Evolutionary conservation across 208 protist species (phyloP).

Genomic region (Crithidia mellificae): DNA sequence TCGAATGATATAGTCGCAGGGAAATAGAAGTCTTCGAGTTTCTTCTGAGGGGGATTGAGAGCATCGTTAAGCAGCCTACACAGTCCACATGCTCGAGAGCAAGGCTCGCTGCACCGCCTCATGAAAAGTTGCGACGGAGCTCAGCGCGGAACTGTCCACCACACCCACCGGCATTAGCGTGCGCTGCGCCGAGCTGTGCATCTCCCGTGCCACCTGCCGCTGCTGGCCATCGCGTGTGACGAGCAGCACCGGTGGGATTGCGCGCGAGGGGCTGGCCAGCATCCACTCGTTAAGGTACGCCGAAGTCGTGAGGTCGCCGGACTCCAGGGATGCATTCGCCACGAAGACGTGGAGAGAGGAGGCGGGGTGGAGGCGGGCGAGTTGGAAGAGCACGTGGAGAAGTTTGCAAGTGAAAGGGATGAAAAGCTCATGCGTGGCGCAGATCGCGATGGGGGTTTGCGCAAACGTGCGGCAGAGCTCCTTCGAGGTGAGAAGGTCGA

Average conservation of each 20-base stretch:
- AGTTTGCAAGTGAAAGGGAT: slow-evolving; percentile 61
- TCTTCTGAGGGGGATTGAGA: too few relatives aligned
- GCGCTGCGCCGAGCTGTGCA: slow-evolving; percentile 36
- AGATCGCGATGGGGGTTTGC: slow-evolving; percentile 50
- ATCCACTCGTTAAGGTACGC: slow-evolving; percentile 49
- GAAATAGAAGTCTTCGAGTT: background rate
- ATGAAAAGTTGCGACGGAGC: slow-evolving; percentile 16
- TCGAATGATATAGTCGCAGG: too few relatives aligned
- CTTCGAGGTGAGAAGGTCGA: slow-evolving; percentile 42
- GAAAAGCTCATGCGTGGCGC: slow-evolving; percentile 75
- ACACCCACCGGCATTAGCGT: slow-evolving; percentile 10
- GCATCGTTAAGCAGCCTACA: slow-evolving; percentile 6
- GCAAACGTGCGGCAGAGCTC: slow-evolving; percentile 44
- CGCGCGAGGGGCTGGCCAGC: slow-evolving; percentile 14
- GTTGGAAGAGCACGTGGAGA: slow-evolving; percentile 66
- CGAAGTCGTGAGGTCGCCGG: slow-evolving; percentile 64
- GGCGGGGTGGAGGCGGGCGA: slow-evolving; percentile 52
- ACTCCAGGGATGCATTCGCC: slow-evolving; percentile 59
- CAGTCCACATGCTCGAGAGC: slow-evolving; percentile 1
- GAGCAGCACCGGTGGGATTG: slow-evolving; percentile 58
- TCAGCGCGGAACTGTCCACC: background rate
- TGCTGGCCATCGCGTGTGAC: slow-evolving; percentile 72
- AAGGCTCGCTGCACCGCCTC: slow-evolving; percentile 34
- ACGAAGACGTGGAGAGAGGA: slow-evolving; percentile 78
- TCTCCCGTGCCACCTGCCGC: slow-evolving; percentile 43